Evolutionary conservation across 257 asterid genomes (phyloP).

Genomic region (Linaria vulgaris): DNA sequence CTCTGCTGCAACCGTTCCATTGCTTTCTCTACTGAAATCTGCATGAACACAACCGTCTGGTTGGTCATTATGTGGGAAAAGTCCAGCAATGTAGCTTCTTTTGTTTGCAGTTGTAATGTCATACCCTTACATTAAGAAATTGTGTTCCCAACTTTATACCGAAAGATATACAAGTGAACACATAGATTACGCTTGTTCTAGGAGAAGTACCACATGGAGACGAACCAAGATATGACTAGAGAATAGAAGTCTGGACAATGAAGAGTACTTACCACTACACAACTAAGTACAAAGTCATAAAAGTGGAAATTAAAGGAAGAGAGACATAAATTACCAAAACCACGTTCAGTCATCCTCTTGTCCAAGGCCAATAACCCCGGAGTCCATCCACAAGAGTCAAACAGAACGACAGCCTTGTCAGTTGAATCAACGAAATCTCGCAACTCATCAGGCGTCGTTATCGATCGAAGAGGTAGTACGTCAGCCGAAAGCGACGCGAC

Average conservation of each 20-base stretch:
- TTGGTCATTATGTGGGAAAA: constrained; percentile 23
- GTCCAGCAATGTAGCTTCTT: constrained; percentile 14
- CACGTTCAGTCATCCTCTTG: constrained; percentile 34
- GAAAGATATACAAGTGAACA: constrained; percentile 18
- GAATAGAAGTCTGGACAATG: constrained; percentile 1
- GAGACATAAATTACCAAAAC: constrained; percentile 38
- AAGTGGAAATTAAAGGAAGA: constrained; percentile 9
- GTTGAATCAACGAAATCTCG: constrained; percentile 68
- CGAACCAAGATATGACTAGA: constrained; percentile 1
- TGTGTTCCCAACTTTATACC: constrained; percentile 5
- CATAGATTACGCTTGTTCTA: constrained; percentile 24
- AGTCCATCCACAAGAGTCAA: constrained; percentile 91
- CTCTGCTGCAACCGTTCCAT: constrained; percentile 50
- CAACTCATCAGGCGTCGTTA: constrained; percentile 58
- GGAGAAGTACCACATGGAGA: not conserved
- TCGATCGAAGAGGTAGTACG: constrained; percentile 57
- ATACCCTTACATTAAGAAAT: not conserved
- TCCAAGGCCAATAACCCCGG: constrained; percentile 53
- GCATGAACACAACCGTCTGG: constrained; percentile 36
- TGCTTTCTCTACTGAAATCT: constrained; percentile 44
- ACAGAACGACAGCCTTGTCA: constrained; percentile 82
- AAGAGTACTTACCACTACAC: constrained; percentile 10
- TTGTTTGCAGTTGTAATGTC: constrained; percentile 3
- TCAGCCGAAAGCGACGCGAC: constrained; percentile 54
- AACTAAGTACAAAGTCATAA: constrained; percentile 5